Conservation (phyloP, 2,329 filamentous ascomycete genomes). For the Pezicula carpinea region DNA sequence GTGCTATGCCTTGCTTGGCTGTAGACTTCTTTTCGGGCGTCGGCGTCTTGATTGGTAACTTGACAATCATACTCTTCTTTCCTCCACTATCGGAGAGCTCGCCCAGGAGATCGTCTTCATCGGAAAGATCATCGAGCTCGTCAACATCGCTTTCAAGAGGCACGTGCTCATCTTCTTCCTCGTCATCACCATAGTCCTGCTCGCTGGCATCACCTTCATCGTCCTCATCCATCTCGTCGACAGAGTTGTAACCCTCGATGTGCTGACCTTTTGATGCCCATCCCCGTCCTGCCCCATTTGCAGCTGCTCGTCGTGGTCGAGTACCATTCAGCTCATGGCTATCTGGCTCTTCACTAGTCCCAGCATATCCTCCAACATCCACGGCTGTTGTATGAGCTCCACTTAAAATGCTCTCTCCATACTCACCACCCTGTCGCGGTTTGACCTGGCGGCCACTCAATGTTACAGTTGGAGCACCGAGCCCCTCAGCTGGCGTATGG, state of each 20-base stretch:
- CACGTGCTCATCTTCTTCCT: constrained; percentile 64
- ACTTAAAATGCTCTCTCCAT: constrained; percentile 50
- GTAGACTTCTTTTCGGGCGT: constrained; percentile 25
- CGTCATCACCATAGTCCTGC: constrained; percentile 72
- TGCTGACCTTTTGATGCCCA: constrained; percentile 34
- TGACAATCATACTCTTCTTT: constrained; percentile 66
- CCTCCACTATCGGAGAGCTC: constrained; percentile 49
- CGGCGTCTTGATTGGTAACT: constrained; percentile 49
- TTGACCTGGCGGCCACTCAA: constrained; percentile 83
- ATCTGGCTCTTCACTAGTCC: constrained; percentile 40
- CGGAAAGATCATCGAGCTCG: constrained; percentile 48
- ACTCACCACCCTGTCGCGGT: constrained; percentile 49
- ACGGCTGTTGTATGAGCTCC: constrained; percentile 30
- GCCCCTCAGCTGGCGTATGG: constrained; percentile 65
- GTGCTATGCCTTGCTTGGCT: constrained; percentile 18
- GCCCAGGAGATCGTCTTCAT: constrained; percentile 38
- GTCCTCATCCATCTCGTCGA: constrained; percentile 51
- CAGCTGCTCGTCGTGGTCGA: constrained; percentile 34
- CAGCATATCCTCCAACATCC: constrained; percentile 33
- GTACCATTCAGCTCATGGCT: constrained; percentile 31
- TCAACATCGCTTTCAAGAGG: constrained; percentile 53
- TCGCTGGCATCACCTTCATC: constrained; percentile 68
- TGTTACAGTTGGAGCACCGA: constrained; percentile 61
- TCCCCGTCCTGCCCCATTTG: constrained; percentile 14
- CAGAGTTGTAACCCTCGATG: constrained; percentile 51